These are phyloP conservation scores for Boletus pseudo-olivaceus DNA, from an alignment of 768 basidiomycete species.

Conservation along the genomic window DNA sequence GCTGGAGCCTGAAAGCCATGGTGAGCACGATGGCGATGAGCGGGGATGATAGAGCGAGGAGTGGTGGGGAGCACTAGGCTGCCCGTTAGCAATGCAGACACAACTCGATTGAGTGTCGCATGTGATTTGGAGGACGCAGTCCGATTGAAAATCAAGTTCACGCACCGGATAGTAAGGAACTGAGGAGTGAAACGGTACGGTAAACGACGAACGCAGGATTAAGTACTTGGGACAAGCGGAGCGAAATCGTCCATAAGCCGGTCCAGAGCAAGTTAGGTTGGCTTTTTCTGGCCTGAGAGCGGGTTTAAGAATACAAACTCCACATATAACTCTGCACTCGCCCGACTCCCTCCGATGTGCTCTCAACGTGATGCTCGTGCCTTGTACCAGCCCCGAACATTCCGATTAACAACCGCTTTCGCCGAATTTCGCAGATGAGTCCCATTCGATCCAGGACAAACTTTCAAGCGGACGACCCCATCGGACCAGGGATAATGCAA, in stretches of 20 bases:
- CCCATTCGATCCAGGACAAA: too few species aligned
- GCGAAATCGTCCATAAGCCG: neutral
- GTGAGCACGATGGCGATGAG: conserved; percentile 1
- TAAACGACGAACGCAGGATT: neutral
- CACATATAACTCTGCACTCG: neutral
- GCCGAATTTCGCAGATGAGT: neutral
- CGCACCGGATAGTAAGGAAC: neutral
- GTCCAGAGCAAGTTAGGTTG: neutral
- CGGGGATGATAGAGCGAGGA: neutral
- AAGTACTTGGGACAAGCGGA: neutral
- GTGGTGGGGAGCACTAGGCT: neutral
- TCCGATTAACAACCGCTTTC: neutral
- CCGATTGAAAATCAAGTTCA: neutral
- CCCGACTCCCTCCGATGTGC: conserved; percentile 10
- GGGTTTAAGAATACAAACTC: neutral
- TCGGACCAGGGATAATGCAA: neutral
- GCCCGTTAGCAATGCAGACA: neutral
- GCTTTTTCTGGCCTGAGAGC: neutral
- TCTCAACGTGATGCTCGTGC: too few species aligned
- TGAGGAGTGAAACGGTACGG: neutral
- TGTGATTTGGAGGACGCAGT: conserved; percentile 17
- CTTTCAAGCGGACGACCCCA: too few species aligned
- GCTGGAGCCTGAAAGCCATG: conserved; percentile 60
- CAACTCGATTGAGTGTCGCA: conserved; percentile 1
- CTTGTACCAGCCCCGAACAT: too few species aligned